Evolutionary conservation across 2,329 filamentous ascomycete genomes (phyloP).

Genomic region (Cladophialophora yegresii): DNA sequence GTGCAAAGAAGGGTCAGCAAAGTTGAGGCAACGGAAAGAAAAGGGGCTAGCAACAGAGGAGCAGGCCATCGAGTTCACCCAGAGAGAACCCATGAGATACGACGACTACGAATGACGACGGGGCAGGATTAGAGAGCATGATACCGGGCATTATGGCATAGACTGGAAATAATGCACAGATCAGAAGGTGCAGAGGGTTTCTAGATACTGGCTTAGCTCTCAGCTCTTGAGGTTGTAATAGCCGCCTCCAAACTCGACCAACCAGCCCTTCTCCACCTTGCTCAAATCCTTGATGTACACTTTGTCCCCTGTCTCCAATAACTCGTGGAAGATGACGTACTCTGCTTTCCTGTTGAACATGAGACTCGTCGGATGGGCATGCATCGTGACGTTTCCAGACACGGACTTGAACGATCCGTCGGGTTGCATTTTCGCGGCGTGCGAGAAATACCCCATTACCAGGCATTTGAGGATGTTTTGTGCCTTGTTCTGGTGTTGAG

Average conservation of each 20-base stretch:
- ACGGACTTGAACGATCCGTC: constrained; percentile 88
- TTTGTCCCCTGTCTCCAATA: constrained; percentile 85
- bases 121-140: constrained; percentile 1
- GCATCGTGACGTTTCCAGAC: constrained; percentile 72
- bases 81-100: constrained; percentile 33
- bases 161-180: background rate
- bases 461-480: constrained; percentile 83
- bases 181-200: background rate
- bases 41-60: constrained; percentile 39
- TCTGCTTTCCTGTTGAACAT: constrained; percentile 97
- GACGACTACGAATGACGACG: constrained; percentile 34
- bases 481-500: constrained; percentile 55
- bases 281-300: constrained; percentile 87
- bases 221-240: constrained; percentile 66
- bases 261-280: constrained; percentile 92
- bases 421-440: constrained; percentile 89
- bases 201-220: background rate
- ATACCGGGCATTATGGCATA: constrained; percentile 8
- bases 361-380: constrained; percentile 87
- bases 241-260: constrained; percentile 81
- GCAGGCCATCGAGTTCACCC: constrained; percentile 38
- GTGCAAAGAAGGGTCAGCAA: constrained; percentile 66
- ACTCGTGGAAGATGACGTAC: constrained; percentile 94
- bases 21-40: constrained; percentile 59
- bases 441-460: constrained; percentile 86